Evolutionary conservation across 345 rosid genomes (phyloP), one percentile per base, ranked within the genome.

Genomic region (Kandelia obovata): DNA sequence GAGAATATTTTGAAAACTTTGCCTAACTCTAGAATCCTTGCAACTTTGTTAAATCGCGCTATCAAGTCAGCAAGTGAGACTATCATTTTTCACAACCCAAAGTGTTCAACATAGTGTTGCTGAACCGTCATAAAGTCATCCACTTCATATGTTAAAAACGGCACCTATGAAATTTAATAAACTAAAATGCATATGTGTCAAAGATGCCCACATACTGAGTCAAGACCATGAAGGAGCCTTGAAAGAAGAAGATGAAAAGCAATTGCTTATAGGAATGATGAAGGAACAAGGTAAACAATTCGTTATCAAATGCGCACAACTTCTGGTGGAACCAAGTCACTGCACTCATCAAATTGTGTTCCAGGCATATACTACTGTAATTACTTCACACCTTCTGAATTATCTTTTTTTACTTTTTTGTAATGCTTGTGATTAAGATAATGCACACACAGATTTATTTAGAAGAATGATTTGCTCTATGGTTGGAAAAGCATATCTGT

Each of bases 401-500:
- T 60, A 35, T 52, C 53, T 49, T 32, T 6, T 32, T 32, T 5
- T 21, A 21, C 21, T 31, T 31, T 31, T 32, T 34, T 73, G 55
- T 3, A 7, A 27, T 73, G 28, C 43, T 21, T 61, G 6, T 26
- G 57, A 8, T 23, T 43, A 66, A 66, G 39, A 46, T 64, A 63
- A 57, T 37, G 62, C 62, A 58, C 67, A 64, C 58, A 47, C 62
- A 13, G 49, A 60, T 74, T 37, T n/a, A 25, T 25, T 6, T 21
- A 8, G 28, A 56, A 56, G 59, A 56, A 56, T 56, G 30, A 27
- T 56, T 56, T 28, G 25, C 49, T 59, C 68, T 58, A 78, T 37
- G 68, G 58, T 65, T 69, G 19, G 55, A 84, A 87, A 31, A 31
- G 27, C 73, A 77, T 73, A 19, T 83, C 81, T 1, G 87, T 84